These are phyloP conservation scores for Pichia sp. DNA, from an alignment of 1,139 yeast genomes.

Conservation along the genomic window DNA sequence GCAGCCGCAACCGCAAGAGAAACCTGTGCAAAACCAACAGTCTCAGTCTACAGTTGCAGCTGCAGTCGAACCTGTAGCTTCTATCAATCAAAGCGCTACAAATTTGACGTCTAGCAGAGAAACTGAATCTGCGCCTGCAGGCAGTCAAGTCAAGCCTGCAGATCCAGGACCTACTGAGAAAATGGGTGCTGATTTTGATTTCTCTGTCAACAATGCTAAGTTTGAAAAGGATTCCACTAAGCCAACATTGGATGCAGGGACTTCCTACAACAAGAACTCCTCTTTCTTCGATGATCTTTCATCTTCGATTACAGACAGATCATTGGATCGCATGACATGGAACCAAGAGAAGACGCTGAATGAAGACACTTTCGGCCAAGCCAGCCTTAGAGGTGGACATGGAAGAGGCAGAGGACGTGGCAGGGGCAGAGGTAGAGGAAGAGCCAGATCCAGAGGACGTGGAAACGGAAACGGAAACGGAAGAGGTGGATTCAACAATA, in stretches of 20 bases:
- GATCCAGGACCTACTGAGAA: constrained; percentile 18
- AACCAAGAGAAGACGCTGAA: constrained; percentile 59
- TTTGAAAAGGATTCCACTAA: constrained; percentile 39
- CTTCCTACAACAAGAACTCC: constrained; percentile 60
- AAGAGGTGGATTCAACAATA: constrained; percentile 30
- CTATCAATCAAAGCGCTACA: background rate
- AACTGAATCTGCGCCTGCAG: background rate
- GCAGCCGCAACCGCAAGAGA: constrained; percentile 4
- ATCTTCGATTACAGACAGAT: constrained; percentile 41
- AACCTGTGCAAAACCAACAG: constrained; percentile 6
- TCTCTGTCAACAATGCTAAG: constrained; percentile 66
- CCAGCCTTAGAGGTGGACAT: constrained; percentile 34
- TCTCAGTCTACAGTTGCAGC: background rate
- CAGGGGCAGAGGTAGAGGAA: constrained; percentile 30
- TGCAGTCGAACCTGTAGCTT: background rate
- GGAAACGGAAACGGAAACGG: constrained; percentile 15
- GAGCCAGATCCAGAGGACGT: constrained; percentile 22
- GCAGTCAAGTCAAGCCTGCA: background rate
- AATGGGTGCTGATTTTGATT: constrained; percentile 49
- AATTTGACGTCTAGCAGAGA: background rate
- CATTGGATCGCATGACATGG: constrained; percentile 46
- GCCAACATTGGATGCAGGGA: constrained; percentile 24
- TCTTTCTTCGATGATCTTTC: constrained; percentile 83
- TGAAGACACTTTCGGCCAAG: constrained; percentile 66
- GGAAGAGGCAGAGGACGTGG: constrained; percentile 19